phyloP scores from a whole-genome alignment of 257 asterid genomes.

The Haberlea rhodopensis region DNA sequence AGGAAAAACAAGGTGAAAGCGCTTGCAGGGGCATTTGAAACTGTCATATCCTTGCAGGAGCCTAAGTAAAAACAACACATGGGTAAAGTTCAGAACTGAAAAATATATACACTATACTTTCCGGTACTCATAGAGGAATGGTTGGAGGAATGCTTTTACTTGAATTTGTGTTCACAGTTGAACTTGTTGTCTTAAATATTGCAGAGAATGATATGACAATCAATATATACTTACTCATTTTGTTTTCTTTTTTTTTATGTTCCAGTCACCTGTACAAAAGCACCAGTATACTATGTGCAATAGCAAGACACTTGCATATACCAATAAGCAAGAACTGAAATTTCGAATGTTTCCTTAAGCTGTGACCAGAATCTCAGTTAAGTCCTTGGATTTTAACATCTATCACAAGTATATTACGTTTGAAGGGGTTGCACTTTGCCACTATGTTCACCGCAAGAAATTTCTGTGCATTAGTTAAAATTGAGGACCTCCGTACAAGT shows the following conservation, averaged over 20 bases:
- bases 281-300: conserved; percentile 11
- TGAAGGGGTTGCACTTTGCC: neutral
- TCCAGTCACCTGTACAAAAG: conserved; percentile 24
- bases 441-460: neutral
- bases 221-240: conserved; percentile 5
- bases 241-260: conserved; percentile 12
- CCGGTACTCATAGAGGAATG: neutral
- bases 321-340: too few relatives aligned
- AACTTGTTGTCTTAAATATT: conserved; percentile 3
- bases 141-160: conserved; percentile 17
- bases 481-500: neutral
- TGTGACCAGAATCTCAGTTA: neutral
- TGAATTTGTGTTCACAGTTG: conserved; percentile 6
- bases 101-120: neutral
- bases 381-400: neutral
- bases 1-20: conserved; percentile 58
- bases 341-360: neutral
- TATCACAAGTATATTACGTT: neutral
- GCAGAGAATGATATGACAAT: neutral
- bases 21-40: conserved; percentile 64
- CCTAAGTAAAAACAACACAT: conserved; percentile 26
- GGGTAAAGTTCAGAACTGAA: conserved; percentile 4
- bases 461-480: neutral
- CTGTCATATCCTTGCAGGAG: conserved; percentile 55
- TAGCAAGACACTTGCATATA: conserved; percentile 1